These are phyloP conservation scores for Cryptosporidium viatorum DNA, from an alignment of 169 alveolate species.

Conservation along the genomic window DNA sequence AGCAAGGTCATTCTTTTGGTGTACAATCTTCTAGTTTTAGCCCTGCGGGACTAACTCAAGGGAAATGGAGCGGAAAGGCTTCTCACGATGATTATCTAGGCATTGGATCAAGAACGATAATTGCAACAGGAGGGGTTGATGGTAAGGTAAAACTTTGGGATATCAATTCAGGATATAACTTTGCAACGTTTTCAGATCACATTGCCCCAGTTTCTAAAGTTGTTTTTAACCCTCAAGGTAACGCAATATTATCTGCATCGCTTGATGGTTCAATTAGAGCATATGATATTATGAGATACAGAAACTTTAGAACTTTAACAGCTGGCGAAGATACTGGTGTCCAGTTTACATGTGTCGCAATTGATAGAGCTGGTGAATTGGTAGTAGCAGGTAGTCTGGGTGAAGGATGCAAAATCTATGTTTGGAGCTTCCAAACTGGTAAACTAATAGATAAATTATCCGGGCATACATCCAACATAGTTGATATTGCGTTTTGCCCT, in stretches of 20 bases:
- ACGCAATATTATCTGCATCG: conserved; percentile 94
- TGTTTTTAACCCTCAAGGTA: conserved; percentile 92
- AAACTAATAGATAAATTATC: conserved; percentile 87
- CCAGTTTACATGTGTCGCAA: conserved; percentile 93
- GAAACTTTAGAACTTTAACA: conserved; percentile 90
- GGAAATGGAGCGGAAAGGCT: conserved; percentile 49
- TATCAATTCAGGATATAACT: conserved; percentile 92
- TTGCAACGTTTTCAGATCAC: conserved; percentile 96
- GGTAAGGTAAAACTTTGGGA: conserved; percentile 97
- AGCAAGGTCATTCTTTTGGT: conserved; percentile 93
- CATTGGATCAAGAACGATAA: conserved; percentile 87
- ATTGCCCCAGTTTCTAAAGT: conserved; percentile 92
- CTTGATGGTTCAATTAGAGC: conserved; percentile 99
- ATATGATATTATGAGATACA: conserved; percentile 93
- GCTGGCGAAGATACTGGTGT: conserved; percentile 78
- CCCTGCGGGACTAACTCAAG: conserved; percentile 52
- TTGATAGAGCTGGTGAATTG: conserved; percentile 95
- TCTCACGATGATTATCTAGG: conserved; percentile 80
- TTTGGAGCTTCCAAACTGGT: conserved; percentile 89
- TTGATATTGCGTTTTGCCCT: conserved; percentile 89
- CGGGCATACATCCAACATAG: conserved; percentile 95
- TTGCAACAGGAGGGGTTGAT: conserved; percentile 98
- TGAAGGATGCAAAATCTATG: conserved; percentile 83
- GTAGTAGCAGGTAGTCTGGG: conserved; percentile 97
- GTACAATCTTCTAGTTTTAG: conserved; percentile 70